A percentile compares a stretch with the other conserved stretches of the same genome.
Conservation (phyloP, 805 yeast species). For the Kazachstania martiniae region DNA sequence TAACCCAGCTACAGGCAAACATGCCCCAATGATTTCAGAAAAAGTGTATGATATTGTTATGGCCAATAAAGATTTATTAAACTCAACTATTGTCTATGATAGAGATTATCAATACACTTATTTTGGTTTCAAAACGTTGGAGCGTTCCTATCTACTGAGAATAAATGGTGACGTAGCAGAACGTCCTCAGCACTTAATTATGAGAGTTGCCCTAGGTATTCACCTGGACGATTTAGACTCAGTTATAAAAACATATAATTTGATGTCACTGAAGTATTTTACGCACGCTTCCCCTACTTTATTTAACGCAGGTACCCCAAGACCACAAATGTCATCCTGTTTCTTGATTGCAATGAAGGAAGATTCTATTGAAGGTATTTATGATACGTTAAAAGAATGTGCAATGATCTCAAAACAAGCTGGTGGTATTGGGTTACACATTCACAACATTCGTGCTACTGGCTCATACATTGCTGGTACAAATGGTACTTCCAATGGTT, state of each 20-base stretch:
- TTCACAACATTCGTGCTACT: constrained; percentile 70
- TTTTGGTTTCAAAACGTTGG: constrained; percentile 83
- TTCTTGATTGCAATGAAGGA: constrained; percentile 82
- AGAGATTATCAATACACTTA: constrained; percentile 69
- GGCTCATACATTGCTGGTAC: constrained; percentile 86
- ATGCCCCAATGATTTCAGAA: constrained; percentile 45
- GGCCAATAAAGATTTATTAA: constrained; percentile 49
- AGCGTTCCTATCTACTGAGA: constrained; percentile 68
- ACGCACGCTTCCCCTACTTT: constrained; percentile 93
- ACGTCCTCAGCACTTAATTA: constrained; percentile 79
- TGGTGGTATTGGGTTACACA: constrained; percentile 87
- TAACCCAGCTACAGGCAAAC: constrained; percentile 62
- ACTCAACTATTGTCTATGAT: constrained; percentile 57
- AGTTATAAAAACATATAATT: constrained; percentile 68
- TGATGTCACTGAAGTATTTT: constrained; percentile 77
- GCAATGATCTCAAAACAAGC: constrained; percentile 89
- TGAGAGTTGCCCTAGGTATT: constrained; percentile 87
- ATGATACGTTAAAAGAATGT: constrained; percentile 72
- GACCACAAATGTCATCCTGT: constrained; percentile 83
- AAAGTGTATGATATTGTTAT: constrained; percentile 51
- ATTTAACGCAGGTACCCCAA: constrained; percentile 82
- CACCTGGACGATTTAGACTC: constrained; percentile 54
- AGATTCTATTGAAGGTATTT: constrained; percentile 91
- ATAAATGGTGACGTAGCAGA: constrained; percentile 54
- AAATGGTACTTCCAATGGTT: constrained; percentile 82